Base-by-base conservation (phyloP, 352 stramenopile genomes). In the Globisporangium okanoganense region DNA sequence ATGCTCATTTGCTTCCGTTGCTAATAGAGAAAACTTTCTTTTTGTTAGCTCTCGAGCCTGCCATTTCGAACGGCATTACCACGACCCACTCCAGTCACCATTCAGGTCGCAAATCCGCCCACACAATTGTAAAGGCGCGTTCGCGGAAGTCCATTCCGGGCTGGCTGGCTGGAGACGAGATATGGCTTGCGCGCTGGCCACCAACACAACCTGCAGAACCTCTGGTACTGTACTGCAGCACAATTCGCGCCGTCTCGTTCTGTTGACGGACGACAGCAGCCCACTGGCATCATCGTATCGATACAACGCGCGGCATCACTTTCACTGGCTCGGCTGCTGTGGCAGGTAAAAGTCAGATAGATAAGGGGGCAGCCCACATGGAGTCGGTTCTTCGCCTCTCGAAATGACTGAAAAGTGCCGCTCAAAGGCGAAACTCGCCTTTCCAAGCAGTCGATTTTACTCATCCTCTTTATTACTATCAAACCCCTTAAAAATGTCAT, bases 121-220 rank as follows among this genome's bases (percentile, higher is more conserved):
- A 29, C 18, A 3, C 31, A 43, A 20, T 56, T 56, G 49, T 56
- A 56, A 56, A 56, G 29, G 49, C 29, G 49, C 49, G 49, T 56
- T 56, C 49, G 29, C 31, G 29, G 49, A 43, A 52, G 45, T 35
- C 22, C 22, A 16, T 31, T 52, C 45, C 45, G 45, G n/a, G 43
- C 49, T 33, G 27, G 20, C 48, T 55, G 27, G 16, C 6, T n/a
- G 36, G 7, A 18, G 27, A 6, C 8, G 27, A 56, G 49, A 24
- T 43, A 29, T n/a, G 43, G 20, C 40, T 18, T 16, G 5, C 13
- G 40, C 18, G 12, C 40, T 45, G 40, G 40, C n/a, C 40, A n/a
- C n/a, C n/a, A n/a, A n/a, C n/a, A n/a, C n/a, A n/a, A n/a, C n/a
- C n/a, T n/a, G n/a, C n/a, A n/a, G n/a, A n/a, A n/a, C n/a, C n/a